These are phyloP conservation scores for Boeremia lycopersici DNA, from an alignment of 2,329 filamentous ascomycete genomes.

Conservation along the genomic window DNA sequence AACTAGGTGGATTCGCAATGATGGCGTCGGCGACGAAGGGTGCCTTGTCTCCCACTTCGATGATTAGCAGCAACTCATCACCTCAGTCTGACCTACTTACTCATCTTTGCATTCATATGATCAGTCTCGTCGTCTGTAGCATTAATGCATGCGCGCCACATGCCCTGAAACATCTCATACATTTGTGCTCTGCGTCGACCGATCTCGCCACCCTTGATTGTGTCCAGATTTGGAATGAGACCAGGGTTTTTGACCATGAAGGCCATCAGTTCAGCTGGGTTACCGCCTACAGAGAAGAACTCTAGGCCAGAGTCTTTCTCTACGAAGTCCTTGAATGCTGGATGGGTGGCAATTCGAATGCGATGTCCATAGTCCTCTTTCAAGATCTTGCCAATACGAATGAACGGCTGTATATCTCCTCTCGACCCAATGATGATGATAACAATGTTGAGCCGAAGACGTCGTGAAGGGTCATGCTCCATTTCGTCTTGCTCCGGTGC, in stretches of 20 bases:
- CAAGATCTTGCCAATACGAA: slow-evolving; percentile 74
- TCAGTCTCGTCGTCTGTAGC: slow-evolving; percentile 72
- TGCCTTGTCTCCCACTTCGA: slow-evolving; percentile 59
- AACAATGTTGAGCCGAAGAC: slow-evolving; percentile 73
- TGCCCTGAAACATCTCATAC: slow-evolving; percentile 82
- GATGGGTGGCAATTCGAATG: slow-evolving; percentile 79
- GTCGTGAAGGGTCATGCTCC: slow-evolving; percentile 36
- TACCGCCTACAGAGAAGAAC: slow-evolving; percentile 80
- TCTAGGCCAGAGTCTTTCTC: slow-evolving; percentile 74
- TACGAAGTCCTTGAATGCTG: slow-evolving; percentile 76
- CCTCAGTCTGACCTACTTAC: slow-evolving; percentile 24
- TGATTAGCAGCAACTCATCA: slow-evolving; percentile 10
- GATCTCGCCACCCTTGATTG: slow-evolving; percentile 75
- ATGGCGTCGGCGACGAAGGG: slow-evolving; percentile 86
- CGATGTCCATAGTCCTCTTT: slow-evolving; percentile 74
- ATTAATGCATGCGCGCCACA: slow-evolving; percentile 80
- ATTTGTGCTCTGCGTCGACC: slow-evolving; percentile 70
- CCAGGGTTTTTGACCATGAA: slow-evolving; percentile 88
- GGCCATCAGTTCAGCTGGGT: slow-evolving; percentile 81
- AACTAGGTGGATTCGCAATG: slow-evolving; percentile 79
- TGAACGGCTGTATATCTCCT: slow-evolving; percentile 81
- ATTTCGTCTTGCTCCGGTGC: slow-evolving; percentile 42
- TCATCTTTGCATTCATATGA: slow-evolving; percentile 64
- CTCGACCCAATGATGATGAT: slow-evolving; percentile 83
- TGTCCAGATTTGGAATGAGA: slow-evolving; percentile 75